Evolutionary conservation across 495 filamentous ascomycete species (phyloP).

Genomic region (Articulospora tetracladia): DNA sequence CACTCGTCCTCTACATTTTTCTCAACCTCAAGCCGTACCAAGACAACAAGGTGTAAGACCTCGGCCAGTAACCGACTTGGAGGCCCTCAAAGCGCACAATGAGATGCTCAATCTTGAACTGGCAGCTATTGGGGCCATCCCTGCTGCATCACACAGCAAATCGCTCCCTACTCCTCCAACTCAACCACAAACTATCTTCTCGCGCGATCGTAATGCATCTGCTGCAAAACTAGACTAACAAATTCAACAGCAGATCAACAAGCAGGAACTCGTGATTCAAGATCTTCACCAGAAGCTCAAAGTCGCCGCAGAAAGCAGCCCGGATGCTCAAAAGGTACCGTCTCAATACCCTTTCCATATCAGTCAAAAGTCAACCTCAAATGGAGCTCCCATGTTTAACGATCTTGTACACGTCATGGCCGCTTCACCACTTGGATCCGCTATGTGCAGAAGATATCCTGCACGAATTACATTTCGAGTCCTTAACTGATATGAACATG

Average conservation of each 20-base stretch:
- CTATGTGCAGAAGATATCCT: no score
- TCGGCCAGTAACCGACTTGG: background rate
- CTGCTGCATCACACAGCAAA: background rate
- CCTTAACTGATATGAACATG: background rate
- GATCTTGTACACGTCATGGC: no score
- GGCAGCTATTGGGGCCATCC: background rate
- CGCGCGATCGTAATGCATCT: background rate
- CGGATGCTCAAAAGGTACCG: conserved; percentile 30
- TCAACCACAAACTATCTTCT: background rate
- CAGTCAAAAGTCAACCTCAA: background rate
- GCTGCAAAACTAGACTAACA: conserved; percentile 1
- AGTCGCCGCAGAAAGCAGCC: conserved; percentile 40
- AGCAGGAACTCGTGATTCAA: conserved; percentile 57
- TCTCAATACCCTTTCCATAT: conserved; percentile 11
- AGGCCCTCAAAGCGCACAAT: background rate
- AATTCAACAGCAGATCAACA: conserved; percentile 50
- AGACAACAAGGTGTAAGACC: background rate
- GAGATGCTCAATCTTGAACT: conserved; percentile 1
- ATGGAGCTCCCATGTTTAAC: background rate
- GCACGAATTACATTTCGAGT: background rate
- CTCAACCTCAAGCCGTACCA: background rate
- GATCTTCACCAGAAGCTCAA: conserved; percentile 54
- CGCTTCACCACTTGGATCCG: background rate
- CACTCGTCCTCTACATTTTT: background rate
- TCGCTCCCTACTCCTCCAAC: conserved; percentile 4